phyloP scores from a whole-genome alignment of 1,284 basidiomycete species.

The Melampsora americana region DNA sequence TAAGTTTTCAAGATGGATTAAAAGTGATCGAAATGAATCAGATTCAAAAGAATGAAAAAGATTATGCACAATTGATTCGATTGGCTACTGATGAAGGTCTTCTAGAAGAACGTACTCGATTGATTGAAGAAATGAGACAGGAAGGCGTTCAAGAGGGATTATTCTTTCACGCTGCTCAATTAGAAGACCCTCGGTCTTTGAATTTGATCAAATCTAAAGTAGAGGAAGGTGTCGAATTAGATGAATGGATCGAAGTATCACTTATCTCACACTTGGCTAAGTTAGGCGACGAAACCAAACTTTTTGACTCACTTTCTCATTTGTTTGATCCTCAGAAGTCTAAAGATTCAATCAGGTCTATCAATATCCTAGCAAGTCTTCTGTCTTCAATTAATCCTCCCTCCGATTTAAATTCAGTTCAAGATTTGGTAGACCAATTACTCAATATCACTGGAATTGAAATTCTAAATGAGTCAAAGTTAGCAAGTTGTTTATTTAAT shows the following conservation, averaged over 20 bases:
- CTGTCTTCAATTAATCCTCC: not conserved
- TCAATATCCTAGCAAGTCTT: constrained; percentile 10
- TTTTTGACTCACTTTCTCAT: constrained; percentile 11
- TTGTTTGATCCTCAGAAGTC: not conserved
- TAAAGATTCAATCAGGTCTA: not conserved
- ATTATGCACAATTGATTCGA: constrained; percentile 18
- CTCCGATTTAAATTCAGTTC: not conserved
- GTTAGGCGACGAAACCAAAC: not conserved
- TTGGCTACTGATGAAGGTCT: constrained; percentile 14
- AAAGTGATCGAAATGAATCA: not conserved
- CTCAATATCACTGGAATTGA: constrained; percentile 16
- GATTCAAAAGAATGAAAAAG: not conserved
- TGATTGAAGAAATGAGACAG: not conserved
- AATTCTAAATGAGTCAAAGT: not conserved
- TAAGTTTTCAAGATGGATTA: not conserved
- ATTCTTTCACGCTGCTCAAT: constrained; percentile 21
- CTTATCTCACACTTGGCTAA: constrained; percentile 2
- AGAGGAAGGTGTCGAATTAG: not conserved
- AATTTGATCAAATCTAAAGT: constrained; percentile 12
- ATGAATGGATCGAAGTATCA: constrained; percentile 17
- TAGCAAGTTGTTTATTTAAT: constrained; percentile 15
- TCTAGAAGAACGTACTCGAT: not conserved
- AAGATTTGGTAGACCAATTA: constrained; percentile 5
- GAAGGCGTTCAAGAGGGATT: not conserved
- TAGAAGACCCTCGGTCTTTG: not conserved